Percentiles rank a stretch among this genome's conserved stretches.
These are phyloP conservation scores for Phytophthora syringae DNA, from an alignment of 352 stramenopile genomes.

Conservation along the genomic window DNA sequence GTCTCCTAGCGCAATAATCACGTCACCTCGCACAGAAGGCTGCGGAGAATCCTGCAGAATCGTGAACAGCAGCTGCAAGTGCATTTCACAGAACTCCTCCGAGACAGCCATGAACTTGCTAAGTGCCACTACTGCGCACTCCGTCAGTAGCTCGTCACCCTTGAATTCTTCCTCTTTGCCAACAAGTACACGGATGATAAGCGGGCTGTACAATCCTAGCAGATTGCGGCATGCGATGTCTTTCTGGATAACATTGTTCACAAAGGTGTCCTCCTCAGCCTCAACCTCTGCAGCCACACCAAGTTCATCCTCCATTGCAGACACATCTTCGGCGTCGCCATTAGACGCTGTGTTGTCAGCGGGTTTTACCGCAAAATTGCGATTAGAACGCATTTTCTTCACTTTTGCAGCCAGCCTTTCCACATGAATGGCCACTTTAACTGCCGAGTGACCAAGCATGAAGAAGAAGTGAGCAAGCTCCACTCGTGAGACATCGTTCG, in stretches of 20 bases:
- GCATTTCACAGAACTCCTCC: constrained; percentile 94
- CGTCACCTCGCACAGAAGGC: constrained; percentile 92
- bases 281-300: constrained; percentile 91
- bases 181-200: constrained; percentile 90
- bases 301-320: constrained; percentile 93
- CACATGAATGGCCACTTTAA: constrained; percentile 95
- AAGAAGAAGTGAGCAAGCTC: constrained; percentile 95
- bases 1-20: constrained; percentile 97
- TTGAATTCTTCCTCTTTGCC: constrained; percentile 65
- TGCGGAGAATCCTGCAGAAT: constrained; percentile 81
- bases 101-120: constrained; percentile 99
- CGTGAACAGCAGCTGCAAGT: constrained; percentile 96
- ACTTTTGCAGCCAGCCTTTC: constrained; percentile 89
- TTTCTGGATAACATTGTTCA: constrained; percentile 92
- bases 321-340: constrained; percentile 70
- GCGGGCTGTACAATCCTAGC: constrained; percentile 90
- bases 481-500: constrained; percentile 67
- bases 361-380: constrained; percentile 41
- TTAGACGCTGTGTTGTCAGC: constrained; percentile 28
- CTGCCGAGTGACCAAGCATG: constrained; percentile 94
- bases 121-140: constrained; percentile 94
- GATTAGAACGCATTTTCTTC: constrained; percentile 85
- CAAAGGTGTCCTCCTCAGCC: constrained; percentile 91
- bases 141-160: constrained; percentile 81
- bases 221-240: constrained; percentile 94